Evolutionary conservation across 1,139 yeast genomes (phyloP).

Genomic region (Suhomyces chickasaworum): DNA sequence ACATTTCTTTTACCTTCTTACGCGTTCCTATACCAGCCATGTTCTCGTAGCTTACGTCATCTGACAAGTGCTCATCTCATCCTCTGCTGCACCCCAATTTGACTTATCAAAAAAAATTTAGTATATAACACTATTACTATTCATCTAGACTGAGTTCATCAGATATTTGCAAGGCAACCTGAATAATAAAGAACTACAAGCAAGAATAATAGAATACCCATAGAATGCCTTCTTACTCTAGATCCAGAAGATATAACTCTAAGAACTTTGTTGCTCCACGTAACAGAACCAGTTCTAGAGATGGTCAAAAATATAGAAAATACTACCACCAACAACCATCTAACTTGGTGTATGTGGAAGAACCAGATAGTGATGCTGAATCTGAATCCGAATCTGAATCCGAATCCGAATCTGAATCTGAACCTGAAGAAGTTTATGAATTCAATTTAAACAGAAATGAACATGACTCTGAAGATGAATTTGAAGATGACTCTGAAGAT

Average conservation of each 20-base stretch:
- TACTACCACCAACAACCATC: slow-evolving; percentile 38
- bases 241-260: slow-evolving; percentile 12
- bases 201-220: slow-evolving; percentile 4
- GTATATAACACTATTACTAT: slow-evolving; percentile 11
- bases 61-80: slow-evolving; percentile 12
- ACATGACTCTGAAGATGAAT: slow-evolving; percentile 16
- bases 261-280: slow-evolving; percentile 10
- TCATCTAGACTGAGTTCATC: slow-evolving; percentile 5
- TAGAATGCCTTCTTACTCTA: slow-evolving; percentile 15
- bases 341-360: slow-evolving; percentile 43
- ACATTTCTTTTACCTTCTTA: slow-evolving; percentile 11
- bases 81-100: slow-evolving; percentile 9
- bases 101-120: slow-evolving; percentile 11
- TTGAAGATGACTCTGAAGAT: slow-evolving; percentile 17
- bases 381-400: slow-evolving; percentile 9
- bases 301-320: slow-evolving; percentile 28
- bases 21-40: slow-evolving; percentile 7
- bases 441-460: slow-evolving; percentile 25
- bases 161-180: slow-evolving; percentile 5
- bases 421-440: slow-evolving; percentile 30
- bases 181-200: slow-evolving; percentile 1
- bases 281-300: slow-evolving; percentile 10
- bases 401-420: slow-evolving; percentile 15
- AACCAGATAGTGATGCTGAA: slow-evolving; percentile 33
- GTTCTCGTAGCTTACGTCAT: slow-evolving; percentile 15